Evolutionary conservation across 1,284 basidiomycete species (phyloP).

Genomic region (Volvariella surrecta): DNA sequence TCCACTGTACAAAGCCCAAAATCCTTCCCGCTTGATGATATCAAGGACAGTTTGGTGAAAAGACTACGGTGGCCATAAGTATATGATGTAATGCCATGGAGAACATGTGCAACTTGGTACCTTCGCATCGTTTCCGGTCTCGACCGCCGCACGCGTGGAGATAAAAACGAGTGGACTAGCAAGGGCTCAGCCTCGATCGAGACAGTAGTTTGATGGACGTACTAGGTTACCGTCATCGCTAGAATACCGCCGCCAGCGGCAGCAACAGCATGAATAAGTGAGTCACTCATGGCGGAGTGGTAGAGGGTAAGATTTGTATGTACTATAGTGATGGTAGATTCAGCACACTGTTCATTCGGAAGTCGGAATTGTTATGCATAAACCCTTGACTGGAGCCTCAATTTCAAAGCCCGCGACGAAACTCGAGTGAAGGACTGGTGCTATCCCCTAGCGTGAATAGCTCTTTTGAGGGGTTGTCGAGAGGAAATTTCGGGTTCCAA

Average conservation of each 20-base stretch:
- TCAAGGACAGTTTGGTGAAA: constrained; percentile 59
- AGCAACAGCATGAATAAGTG: constrained; percentile 82
- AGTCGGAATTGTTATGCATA: too few relatives aligned
- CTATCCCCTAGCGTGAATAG: too few relatives aligned
- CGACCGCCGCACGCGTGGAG: constrained; percentile 89
- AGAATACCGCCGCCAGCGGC: constrained; percentile 89
- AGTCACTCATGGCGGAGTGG: constrained; percentile 52
- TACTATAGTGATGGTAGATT: too few relatives aligned
- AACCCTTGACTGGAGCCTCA: too few relatives aligned
- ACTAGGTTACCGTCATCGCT: constrained; percentile 85
- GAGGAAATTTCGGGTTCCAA: too few relatives aligned
- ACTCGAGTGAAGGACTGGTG: too few relatives aligned
- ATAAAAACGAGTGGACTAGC: constrained; percentile 86
- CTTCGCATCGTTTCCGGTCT: constrained; percentile 74
- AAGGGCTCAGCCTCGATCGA: constrained; percentile 6
- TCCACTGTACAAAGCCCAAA: constrained; percentile 83
- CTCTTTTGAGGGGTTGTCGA: too few relatives aligned
- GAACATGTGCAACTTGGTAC: constrained; percentile 11
- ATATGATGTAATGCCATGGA: constrained; percentile 1
- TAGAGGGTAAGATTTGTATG: constrained; percentile 8
- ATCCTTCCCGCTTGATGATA: constrained; percentile 80
- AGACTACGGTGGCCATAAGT: constrained; percentile 24
- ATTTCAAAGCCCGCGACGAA: too few relatives aligned
- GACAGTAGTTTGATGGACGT: constrained; percentile 21
- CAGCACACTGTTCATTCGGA: too few relatives aligned